phyloP scores from a whole-genome alignment of 495 filamentous ascomycete genomes.

The Articulospora tetracladia region DNA sequence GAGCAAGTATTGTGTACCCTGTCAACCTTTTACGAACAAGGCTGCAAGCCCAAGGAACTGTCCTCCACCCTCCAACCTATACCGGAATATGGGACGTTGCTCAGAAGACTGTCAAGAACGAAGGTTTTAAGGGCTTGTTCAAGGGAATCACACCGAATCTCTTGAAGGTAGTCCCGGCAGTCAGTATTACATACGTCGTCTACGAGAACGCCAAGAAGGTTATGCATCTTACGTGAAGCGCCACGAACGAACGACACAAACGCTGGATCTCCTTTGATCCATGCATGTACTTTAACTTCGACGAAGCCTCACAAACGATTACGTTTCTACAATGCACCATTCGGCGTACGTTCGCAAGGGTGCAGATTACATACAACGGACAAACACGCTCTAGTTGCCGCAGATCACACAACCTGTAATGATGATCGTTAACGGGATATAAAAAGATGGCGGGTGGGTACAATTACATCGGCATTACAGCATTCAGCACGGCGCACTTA shows the following conservation, averaged over 20 bases:
- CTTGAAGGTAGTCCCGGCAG: constrained; percentile 92
- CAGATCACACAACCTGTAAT: not conserved
- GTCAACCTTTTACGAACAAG: constrained; percentile 92
- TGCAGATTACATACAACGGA: too few relatives aligned
- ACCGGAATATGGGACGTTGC: constrained; percentile 84
- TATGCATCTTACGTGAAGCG: constrained; percentile 16
- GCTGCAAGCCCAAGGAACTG: constrained; percentile 91
- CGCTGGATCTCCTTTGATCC: too few relatives aligned
- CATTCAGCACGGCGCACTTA: not conserved
- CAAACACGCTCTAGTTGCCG: not conserved
- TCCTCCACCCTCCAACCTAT: constrained; percentile 87
- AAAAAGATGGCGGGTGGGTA: not conserved
- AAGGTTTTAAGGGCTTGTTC: constrained; percentile 85
- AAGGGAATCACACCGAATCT: constrained; percentile 95
- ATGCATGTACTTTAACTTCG: too few relatives aligned
- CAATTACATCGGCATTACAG: too few relatives aligned
- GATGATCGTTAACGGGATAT: not conserved
- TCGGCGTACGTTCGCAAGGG: not conserved
- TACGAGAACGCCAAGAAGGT: constrained; percentile 89
- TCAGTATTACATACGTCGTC: constrained; percentile 96
- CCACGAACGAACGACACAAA: not conserved
- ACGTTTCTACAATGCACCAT: not conserved
- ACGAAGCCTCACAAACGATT: too few relatives aligned
- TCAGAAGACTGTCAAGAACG: constrained; percentile 71
- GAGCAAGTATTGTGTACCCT: constrained; percentile 91